A percentile compares a stretch with the other conserved stretches of the same genome.
These are phyloP conservation scores for Mediolabrus comicus DNA, from an alignment of 108 stramenopile genomes.

Conservation along the genomic window DNA sequence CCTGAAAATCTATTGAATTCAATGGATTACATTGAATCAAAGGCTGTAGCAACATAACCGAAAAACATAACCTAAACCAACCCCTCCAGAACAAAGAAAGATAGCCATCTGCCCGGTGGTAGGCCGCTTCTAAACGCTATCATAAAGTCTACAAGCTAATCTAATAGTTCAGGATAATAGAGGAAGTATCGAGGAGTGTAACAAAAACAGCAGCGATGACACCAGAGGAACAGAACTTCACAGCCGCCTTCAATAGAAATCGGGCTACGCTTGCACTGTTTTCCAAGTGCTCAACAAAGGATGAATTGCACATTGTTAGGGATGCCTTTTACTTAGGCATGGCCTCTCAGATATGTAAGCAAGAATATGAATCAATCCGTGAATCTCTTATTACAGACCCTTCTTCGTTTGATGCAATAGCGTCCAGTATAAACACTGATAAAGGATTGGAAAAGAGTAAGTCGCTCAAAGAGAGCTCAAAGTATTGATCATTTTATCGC, in stretches of 20 bases:
- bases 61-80: too few species aligned
- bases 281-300: slow-evolving; percentile 49
- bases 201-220: slow-evolving; percentile 22
- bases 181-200: too few species aligned
- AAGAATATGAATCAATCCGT: slow-evolving; percentile 59
- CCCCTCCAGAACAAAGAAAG: too few species aligned
- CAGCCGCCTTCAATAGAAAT: slow-evolving; percentile 63
- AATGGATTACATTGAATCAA: too few species aligned
- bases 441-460: slow-evolving; percentile 44
- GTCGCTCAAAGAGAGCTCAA: too few species aligned
- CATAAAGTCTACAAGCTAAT: too few species aligned
- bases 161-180: too few species aligned
- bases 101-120: too few species aligned
- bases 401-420: slow-evolving; percentile 31
- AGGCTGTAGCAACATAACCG: too few species aligned
- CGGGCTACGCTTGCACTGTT: slow-evolving; percentile 58
- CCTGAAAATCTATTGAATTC: too few species aligned
- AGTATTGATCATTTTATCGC: too few species aligned
- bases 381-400: slow-evolving; percentile 40
- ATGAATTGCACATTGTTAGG: slow-evolving; percentile 58
- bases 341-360: slow-evolving; percentile 69
- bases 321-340: slow-evolving; percentile 67
- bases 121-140: too few species aligned
- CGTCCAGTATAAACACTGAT: slow-evolving; percentile 20
- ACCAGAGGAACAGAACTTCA: slow-evolving; percentile 49